A percentile compares a stretch with the other conserved stretches of the same genome.
Conservation (phyloP, 2,329 filamentous ascomycete genomes). For the Ophiosphaerella herpotricha region DNA sequence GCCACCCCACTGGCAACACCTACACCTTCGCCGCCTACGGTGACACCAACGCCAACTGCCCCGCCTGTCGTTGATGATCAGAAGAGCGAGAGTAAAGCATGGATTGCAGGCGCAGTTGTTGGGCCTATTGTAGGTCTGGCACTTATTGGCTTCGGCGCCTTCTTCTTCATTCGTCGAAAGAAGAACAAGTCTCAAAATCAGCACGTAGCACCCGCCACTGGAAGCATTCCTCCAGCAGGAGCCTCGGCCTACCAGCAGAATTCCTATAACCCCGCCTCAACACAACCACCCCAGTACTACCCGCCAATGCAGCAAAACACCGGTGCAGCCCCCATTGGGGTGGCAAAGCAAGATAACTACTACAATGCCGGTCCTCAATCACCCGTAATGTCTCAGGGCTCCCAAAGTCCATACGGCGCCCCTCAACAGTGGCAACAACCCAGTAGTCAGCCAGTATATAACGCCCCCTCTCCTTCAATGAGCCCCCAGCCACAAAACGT, state of each 20-base stretch:
- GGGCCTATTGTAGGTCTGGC: conserved; percentile 32
- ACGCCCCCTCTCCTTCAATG: conserved; percentile 11
- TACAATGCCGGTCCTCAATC: conserved; percentile 11
- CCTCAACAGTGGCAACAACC: conserved; percentile 24
- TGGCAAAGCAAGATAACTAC: conserved; percentile 24
- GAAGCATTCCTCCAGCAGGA: conserved; percentile 5
- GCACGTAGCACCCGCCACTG: conserved; percentile 2
- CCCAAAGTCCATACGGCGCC: conserved; percentile 14
- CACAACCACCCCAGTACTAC: conserved; percentile 20
- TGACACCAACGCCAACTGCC: neutral
- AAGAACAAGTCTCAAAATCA: conserved; percentile 16
- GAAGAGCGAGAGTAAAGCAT: conserved; percentile 29
- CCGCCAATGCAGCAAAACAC: conserved; percentile 21
- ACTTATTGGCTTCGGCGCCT: conserved; percentile 25
- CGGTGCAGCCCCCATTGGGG: conserved; percentile 21
- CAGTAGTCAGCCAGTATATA: conserved; percentile 15
- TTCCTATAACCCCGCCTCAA: conserved; percentile 3
- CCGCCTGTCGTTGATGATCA: neutral
- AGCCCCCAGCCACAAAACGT: conserved; percentile 17
- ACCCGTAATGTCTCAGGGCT: conserved; percentile 13
- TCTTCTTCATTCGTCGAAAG: conserved; percentile 32
- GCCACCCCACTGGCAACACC: neutral
- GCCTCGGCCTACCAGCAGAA: conserved; percentile 10
- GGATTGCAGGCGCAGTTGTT: conserved; percentile 36
- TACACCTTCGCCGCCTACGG: neutral